Conservation (phyloP, 768 basidiomycete genomes). For the Kwoniella pini region DNA sequence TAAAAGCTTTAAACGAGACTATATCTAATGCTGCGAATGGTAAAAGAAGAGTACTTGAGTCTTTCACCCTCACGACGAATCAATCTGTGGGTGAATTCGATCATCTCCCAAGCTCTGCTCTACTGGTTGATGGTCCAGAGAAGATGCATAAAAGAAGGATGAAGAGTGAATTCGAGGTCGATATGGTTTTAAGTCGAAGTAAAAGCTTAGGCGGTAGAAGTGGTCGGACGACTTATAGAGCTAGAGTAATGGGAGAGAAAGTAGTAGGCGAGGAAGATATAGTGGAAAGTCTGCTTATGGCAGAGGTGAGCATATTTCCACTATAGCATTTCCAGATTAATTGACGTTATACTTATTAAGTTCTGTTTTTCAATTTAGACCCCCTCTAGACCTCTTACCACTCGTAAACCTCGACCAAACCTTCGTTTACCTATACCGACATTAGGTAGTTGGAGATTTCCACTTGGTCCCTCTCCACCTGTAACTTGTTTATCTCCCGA, state of each 20-base stretch:
- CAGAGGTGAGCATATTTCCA: constrained; percentile 1
- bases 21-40: constrained; percentile 15
- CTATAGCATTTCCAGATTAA: no score
- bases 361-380: background rate
- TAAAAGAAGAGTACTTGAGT: constrained; percentile 32
- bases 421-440: constrained; percentile 17
- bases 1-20: constrained; percentile 27
- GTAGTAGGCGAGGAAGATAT: constrained; percentile 11
- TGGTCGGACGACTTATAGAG: background rate
- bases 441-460: constrained; percentile 37
- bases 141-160: constrained; percentile 27
- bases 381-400: constrained; percentile 8
- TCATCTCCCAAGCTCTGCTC: no score
- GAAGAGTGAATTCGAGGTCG: constrained; percentile 34
- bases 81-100: no score
- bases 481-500: constrained; percentile 34
- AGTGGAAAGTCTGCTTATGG: constrained; percentile 7
- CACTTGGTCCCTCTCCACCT: constrained; percentile 38
- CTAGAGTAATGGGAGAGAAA: background rate
- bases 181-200: constrained; percentile 15
- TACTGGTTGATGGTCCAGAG: no score
- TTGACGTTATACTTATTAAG: background rate
- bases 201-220: background rate
- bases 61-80: constrained; percentile 25
- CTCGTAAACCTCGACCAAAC: constrained; percentile 16